Percentiles rank a stretch among this genome's conserved stretches.
Evolutionary conservation across 106 monocot genomes (phyloP).

Genomic region (Dioscorea dumetorum): DNA sequence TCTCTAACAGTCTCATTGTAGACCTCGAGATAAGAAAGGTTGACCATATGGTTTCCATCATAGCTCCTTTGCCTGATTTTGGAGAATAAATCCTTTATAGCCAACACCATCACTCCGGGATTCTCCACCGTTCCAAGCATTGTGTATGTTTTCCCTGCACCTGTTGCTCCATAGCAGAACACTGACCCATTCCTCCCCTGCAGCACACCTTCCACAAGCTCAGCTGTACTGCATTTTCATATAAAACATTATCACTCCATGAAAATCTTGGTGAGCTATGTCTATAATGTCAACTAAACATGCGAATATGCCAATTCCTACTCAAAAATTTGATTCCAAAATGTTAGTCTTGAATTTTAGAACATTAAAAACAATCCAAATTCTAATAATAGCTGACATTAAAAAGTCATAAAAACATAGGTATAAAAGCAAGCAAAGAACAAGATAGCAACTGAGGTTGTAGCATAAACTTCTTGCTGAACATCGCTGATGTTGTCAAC

Average conservation of each 20-base stretch:
- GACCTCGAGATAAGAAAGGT: slow-evolving; percentile 90
- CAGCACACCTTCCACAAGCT: slow-evolving; percentile 78
- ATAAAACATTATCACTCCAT: not conserved
- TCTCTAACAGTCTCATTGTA: slow-evolving; percentile 96
- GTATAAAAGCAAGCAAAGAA: too few relatives aligned
- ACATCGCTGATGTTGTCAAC: too few relatives aligned
- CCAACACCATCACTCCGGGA: slow-evolving; percentile 92
- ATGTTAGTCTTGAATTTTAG: not conserved
- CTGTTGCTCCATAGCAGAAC: slow-evolving; percentile 97
- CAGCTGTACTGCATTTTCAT: slow-evolving; percentile 50
- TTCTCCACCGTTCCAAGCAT: slow-evolving; percentile 91
- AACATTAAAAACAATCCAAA: not conserved
- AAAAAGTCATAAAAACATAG: too few relatives aligned
- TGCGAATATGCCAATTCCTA: not conserved
- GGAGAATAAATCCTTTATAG: slow-evolving; percentile 87
- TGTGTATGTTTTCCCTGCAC: slow-evolving; percentile 96
- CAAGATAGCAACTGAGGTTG: too few relatives aligned
- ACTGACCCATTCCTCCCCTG: slow-evolving; percentile 90
- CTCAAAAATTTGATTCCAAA: not conserved
- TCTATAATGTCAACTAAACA: too few relatives aligned
- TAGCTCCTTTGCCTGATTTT: slow-evolving; percentile 79
- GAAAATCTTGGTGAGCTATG: too few relatives aligned
- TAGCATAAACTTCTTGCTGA: too few relatives aligned
- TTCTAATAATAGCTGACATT: not conserved
- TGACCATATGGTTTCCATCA: slow-evolving; percentile 71